Evolutionary conservation across 1,284 basidiomycete genomes (phyloP).

Genomic region (Ustilago curta): DNA sequence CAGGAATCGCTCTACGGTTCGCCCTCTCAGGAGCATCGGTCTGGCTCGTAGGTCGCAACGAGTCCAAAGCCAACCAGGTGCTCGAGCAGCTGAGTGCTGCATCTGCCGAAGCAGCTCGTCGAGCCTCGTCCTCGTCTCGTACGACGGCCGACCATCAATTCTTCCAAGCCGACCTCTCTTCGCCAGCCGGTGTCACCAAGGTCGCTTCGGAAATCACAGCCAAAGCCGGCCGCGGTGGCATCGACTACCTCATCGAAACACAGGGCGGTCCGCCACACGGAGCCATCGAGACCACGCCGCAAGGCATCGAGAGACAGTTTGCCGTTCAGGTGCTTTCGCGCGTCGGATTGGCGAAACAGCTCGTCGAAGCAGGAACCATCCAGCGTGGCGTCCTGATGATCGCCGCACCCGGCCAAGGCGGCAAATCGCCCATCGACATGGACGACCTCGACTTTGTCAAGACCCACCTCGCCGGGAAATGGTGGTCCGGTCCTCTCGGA

Average conservation of each 20-base stretch:
- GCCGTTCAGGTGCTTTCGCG: conserved; percentile 69
- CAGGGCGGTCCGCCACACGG: conserved; percentile 63
- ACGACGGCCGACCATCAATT: conserved; percentile 50
- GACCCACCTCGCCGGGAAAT: conserved; percentile 32
- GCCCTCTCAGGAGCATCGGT: conserved; percentile 67
- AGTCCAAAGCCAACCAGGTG: conserved; percentile 58
- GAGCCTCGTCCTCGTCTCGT: conserved; percentile 1
- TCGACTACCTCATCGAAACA: conserved; percentile 69
- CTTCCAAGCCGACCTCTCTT: conserved; percentile 69
- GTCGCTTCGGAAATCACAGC: conserved; percentile 52
- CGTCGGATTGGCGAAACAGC: conserved; percentile 66
- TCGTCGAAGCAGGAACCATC: conserved; percentile 64
- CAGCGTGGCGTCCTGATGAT: conserved; percentile 64
- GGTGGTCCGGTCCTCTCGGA: conserved; percentile 44
- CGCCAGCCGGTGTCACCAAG: conserved; percentile 54
- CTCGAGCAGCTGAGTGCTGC: conserved; percentile 59
- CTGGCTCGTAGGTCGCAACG: conserved; percentile 69
- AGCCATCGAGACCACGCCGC: conserved; percentile 14
- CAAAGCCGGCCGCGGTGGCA: conserved; percentile 55
- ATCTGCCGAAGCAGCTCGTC: conserved; percentile 41
- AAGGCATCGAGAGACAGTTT: conserved; percentile 64
- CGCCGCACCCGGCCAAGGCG: conserved; percentile 61
- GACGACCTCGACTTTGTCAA: conserved; percentile 65
- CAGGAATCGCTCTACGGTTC: conserved; percentile 60
- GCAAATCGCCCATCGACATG: conserved; percentile 43